Evolutionary conservation across 73 alveolate genomes (phyloP).

Genomic region (Paramecium tetraurelia): DNA sequence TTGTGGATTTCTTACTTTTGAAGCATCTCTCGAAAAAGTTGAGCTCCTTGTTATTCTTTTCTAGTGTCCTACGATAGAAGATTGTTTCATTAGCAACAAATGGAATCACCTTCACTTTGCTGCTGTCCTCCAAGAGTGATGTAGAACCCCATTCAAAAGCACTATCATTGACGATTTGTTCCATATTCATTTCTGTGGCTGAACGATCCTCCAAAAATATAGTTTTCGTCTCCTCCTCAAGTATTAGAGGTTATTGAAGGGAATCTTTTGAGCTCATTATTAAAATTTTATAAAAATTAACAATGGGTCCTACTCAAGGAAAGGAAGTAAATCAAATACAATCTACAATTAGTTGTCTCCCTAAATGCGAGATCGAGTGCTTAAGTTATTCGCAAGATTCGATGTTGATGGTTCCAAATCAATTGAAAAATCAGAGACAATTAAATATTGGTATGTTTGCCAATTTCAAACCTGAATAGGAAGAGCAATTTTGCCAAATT

Average conservation of each 20-base stretch:
- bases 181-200: neutral
- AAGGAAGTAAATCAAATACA: neutral
- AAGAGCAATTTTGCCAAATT: slow-evolving; percentile 58
- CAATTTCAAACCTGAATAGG: neutral
- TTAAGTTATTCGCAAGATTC: slow-evolving; percentile 38
- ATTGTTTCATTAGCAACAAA: neutral
- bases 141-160: neutral
- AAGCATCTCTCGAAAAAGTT: neutral
- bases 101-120: neutral
- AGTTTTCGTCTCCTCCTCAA: neutral
- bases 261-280: neutral
- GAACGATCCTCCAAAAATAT: neutral
- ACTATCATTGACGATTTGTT: neutral
- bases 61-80: neutral
- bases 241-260: neutral
- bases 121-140: neutral
- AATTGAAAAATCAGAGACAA: slow-evolving; percentile 54
- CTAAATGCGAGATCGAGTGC: slow-evolving; percentile 37
- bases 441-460: slow-evolving; percentile 49
- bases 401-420: slow-evolving; percentile 62
- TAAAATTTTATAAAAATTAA: neutral
- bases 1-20: neutral
- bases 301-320: slow-evolving; percentile 56
- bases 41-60: neutral
- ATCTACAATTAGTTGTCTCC: slow-evolving; percentile 43